phyloP scores from a whole-genome alignment of 1,284 basidiomycete genomes.

The Lentinula novae-zelandiae region DNA sequence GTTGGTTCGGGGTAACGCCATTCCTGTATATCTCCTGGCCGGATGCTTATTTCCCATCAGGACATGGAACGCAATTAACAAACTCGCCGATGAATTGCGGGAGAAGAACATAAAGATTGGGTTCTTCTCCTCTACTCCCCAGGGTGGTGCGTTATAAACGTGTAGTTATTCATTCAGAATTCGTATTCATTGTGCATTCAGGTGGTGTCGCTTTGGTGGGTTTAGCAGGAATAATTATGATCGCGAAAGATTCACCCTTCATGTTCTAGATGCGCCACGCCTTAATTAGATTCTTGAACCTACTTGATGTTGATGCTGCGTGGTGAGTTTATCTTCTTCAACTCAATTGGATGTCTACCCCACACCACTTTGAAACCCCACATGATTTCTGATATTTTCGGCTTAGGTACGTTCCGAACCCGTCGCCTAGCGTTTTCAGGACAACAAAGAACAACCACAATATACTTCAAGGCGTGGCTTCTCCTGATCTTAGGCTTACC shows the following conservation, averaged over 20 bases:
- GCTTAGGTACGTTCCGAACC: conserved; percentile 80
- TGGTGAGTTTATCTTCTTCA: conserved; percentile 48
- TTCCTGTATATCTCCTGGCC: not conserved
- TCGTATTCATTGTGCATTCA: conserved; percentile 24
- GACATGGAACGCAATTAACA: conserved; percentile 76
- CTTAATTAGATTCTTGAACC: conserved; percentile 74
- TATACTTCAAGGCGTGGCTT: conserved; percentile 81
- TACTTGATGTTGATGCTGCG: conserved; percentile 75
- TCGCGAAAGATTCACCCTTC: conserved; percentile 20
- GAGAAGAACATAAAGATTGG: conserved; percentile 82
- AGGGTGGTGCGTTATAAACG: conserved; percentile 58
- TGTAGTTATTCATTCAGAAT: conserved; percentile 10
- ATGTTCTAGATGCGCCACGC: conserved; percentile 82
- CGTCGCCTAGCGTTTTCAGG: conserved; percentile 82
- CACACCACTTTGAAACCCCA: conserved; percentile 9
- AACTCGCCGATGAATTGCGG: conserved; percentile 76
- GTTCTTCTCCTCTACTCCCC: conserved; percentile 89
- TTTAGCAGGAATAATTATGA: not conserved
- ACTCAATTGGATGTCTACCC: conserved; percentile 11
- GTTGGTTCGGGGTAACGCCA: conserved; percentile 48
- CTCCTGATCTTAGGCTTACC: conserved; percentile 69
- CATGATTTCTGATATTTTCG: not conserved
- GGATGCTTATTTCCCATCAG: conserved; percentile 22
- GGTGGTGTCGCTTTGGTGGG: conserved; percentile 83
- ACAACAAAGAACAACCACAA: conserved; percentile 93